A percentile compares a stretch with the other conserved stretches of the same genome.
Evolutionary conservation across 768 basidiomycete genomes (phyloP).

Genomic region (Pulveroboletus sp.): DNA sequence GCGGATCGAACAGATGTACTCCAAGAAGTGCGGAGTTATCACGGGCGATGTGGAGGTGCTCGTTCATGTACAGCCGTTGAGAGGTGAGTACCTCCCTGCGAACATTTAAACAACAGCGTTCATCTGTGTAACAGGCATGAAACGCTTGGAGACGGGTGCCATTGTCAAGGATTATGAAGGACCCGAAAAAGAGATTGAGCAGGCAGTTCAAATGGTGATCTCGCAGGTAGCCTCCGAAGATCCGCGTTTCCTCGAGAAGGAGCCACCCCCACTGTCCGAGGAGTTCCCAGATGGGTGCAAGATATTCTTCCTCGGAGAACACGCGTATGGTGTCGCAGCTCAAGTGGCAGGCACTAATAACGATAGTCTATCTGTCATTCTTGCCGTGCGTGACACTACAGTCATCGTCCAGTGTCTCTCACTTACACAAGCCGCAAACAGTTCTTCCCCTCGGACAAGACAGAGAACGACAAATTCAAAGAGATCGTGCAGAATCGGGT

Average conservation of each 20-base stretch:
- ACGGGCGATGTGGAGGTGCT: conserved; percentile 78
- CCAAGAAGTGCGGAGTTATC: conserved; percentile 84
- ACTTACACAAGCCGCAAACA: conserved; percentile 27
- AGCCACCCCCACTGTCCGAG: conserved; percentile 74
- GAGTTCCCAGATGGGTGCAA: conserved; percentile 90
- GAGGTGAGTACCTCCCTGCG: conserved; percentile 51
- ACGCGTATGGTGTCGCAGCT: conserved; percentile 94
- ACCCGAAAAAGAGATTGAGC: conserved; percentile 74
- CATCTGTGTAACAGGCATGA: conserved; percentile 58
- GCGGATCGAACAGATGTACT: conserved; percentile 77
- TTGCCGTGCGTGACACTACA: conserved; percentile 58
- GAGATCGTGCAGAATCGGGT: conserved; percentile 49
- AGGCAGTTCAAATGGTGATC: conserved; percentile 84
- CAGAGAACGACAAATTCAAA: conserved; percentile 78
- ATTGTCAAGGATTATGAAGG: conserved; percentile 94
- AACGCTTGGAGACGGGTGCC: conserved; percentile 82
- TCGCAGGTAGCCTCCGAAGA: conserved; percentile 83
- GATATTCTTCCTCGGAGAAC: conserved; percentile 94
- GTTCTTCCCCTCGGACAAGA: conserved; percentile 85
- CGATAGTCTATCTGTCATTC: conserved; percentile 68
- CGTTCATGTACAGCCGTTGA: conserved; percentile 85
- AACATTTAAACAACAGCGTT: not conserved
- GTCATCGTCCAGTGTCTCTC: not conserved
- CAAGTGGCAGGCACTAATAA: conserved; percentile 76
- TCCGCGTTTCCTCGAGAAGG: conserved; percentile 77